Evolutionary conservation across 768 basidiomycete species (phyloP).

Genomic region (Trametes sanguinea): DNA sequence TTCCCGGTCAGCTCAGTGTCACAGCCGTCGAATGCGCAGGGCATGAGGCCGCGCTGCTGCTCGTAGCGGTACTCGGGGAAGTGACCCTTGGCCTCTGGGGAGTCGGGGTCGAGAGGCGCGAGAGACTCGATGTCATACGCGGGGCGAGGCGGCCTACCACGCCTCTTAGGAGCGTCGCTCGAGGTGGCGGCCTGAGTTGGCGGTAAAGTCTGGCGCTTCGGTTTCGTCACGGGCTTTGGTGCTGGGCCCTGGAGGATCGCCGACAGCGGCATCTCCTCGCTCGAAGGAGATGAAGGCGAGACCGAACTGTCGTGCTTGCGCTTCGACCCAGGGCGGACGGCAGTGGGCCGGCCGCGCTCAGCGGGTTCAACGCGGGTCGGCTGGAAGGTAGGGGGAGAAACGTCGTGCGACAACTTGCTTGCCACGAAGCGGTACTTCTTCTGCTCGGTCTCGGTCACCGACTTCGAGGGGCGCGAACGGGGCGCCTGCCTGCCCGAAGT

Average conservation of each 20-base stretch:
- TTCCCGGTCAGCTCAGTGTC: conserved; percentile 10
- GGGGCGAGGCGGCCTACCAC: conserved; percentile 10
- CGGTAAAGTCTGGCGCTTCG: neutral
- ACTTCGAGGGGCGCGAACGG: conserved; percentile 1
- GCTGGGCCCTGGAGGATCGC: neutral
- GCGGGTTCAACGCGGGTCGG: neutral
- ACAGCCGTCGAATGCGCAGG: conserved; percentile 16
- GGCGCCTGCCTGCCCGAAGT: neutral
- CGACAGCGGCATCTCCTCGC: conserved; percentile 6
- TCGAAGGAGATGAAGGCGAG: conserved; percentile 8
- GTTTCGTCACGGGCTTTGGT: neutral
- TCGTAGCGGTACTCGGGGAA: conserved; percentile 19
- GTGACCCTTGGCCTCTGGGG: conserved; percentile 14
- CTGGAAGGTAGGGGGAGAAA: neutral
- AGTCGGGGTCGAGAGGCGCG: conserved; percentile 17
- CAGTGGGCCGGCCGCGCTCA: neutral
- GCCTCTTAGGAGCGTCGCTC: conserved; percentile 6
- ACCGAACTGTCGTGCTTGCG: neutral
- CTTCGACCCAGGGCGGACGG: neutral
- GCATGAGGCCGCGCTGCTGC: conserved; percentile 7
- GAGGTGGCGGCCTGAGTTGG: neutral
- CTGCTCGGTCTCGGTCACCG: neutral
- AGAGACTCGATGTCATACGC: conserved; percentile 12
- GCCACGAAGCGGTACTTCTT: conserved; percentile 19
- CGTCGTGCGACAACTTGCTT: conserved; percentile 6